Evolutionary conservation across 805 yeast species (phyloP).

Genomic region (Hanseniaspora hatyaiensis): DNA sequence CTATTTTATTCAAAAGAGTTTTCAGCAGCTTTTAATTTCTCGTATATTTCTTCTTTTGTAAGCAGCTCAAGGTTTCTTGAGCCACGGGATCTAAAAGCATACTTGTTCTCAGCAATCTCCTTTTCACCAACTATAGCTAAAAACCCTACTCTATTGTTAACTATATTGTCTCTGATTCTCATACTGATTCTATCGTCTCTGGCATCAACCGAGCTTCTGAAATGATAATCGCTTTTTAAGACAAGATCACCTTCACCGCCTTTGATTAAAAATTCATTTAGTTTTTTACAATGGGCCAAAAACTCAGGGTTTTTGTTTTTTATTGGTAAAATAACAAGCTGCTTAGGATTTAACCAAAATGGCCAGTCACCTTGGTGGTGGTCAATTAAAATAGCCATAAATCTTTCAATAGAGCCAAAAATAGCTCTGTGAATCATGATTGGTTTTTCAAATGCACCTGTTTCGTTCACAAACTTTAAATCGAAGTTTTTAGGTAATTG

Average conservation of each 20-base stretch:
- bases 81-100: conserved; percentile 53
- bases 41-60: conserved; percentile 40
- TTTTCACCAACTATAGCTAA: conserved; percentile 79
- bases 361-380: conserved; percentile 94
- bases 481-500: conserved; percentile 81
- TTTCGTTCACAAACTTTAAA: conserved; percentile 50
- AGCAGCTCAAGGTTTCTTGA: conserved; percentile 36
- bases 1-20: conserved; percentile 22
- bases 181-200: conserved; percentile 70
- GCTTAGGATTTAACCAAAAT: conserved; percentile 90
- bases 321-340: conserved; percentile 74
- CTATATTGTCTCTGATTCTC: conserved; percentile 67
- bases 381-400: conserved; percentile 79
- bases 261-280: conserved; percentile 30
- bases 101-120: conserved; percentile 49
- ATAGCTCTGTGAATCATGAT: conserved; percentile 95
- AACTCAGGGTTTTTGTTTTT: conserved; percentile 41
- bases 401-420: conserved; percentile 87
- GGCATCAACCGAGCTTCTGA: conserved; percentile 63
- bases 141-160: conserved; percentile 56
- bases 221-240: conserved; percentile 47
- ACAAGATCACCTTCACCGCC: conserved; percentile 33
- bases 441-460: conserved; percentile 50
- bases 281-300: conserved; percentile 38
- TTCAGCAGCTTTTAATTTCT: conserved; percentile 46